Conservation (phyloP, 257 asterid genomes). For the Solanum peruvianum region DNA sequence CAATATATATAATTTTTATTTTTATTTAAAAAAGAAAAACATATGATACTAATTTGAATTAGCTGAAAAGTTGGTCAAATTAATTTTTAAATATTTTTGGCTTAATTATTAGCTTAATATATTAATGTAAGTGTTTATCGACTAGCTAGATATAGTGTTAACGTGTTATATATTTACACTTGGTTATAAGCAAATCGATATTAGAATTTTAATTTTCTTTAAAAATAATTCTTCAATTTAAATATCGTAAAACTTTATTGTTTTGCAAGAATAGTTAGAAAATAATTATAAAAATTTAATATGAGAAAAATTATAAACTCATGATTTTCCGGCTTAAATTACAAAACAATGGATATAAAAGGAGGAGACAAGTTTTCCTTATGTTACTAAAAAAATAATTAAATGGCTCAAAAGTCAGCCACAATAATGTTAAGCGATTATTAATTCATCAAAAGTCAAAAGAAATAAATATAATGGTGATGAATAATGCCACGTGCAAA, state of each 20-base stretch:
- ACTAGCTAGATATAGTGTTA: neutral
- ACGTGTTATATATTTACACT: neutral
- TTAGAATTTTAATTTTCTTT: neutral
- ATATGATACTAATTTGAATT: neutral
- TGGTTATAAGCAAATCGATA: neutral
- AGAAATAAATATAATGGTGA: neutral
- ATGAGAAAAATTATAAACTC: neutral
- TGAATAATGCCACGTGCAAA: neutral
- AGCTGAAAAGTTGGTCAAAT: neutral
- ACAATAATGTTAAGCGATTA: constrained; percentile 2
- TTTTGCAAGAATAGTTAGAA: neutral
- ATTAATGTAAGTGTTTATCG: neutral
- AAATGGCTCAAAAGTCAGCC: neutral
- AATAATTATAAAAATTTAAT: neutral
- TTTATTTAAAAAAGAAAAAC: no score
- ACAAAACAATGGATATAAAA: neutral
- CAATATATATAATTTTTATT: neutral
- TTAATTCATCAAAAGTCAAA: constrained; percentile 4
- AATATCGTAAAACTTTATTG: neutral
- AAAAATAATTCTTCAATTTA: neutral
- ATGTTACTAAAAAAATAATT: neutral
- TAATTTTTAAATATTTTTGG: neutral
- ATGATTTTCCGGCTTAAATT: neutral
- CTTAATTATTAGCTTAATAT: neutral
- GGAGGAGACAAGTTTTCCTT: neutral